Base-by-base conservation (phyloP, 352 stramenopile genomes). In the Pythium pyrilobum region DNA sequence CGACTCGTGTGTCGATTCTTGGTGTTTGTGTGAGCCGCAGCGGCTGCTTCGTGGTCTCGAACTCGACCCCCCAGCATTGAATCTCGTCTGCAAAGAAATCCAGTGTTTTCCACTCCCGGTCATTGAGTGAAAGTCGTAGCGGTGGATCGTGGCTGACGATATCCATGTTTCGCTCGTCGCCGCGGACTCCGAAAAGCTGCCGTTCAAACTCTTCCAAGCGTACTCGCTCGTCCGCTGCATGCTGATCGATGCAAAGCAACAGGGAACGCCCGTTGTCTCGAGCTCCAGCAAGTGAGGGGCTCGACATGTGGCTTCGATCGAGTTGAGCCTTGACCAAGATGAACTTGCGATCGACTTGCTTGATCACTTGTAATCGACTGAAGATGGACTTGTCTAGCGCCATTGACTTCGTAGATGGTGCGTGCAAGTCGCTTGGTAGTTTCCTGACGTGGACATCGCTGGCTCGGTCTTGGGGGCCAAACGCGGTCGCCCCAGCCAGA, bases 301-400 rank as follows among this genome's bases (percentile, higher is more conserved):
- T n/a, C n/a, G n/a, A n/a, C n/a, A n/a, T n/a, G n/a, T n/a, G n/a
- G n/a, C n/a, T n/a, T n/a, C n/a, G n/a, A n/a, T 72, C 43, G 11
- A 64, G 42, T 7, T 27, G 59, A 21, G 67, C 68, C 56, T 67
- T 68, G 37, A 83, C 84, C 11, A 96, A 73, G 45, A 97, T 94
- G 62, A 96, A 97, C 59, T 97, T 97, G 8, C 72, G 68, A 58
- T 97, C 88, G 24, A 97, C 77, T 62, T 97, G 90, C 2, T 74
- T 72, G 63, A 97, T 82, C 2, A 97, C 84, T 38, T 83, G 42
- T 21, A 93, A 42, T 10, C 62, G 67, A 0, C 62, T 34, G n/a
- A 97, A 69, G 16, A 87, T 77, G 6, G 77, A 61, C 47, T 82
- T 87, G 27, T 74, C 73, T 16, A 97, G 66, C 44, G 86, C 85